Base-by-base conservation (phyloP, 2,329 filamentous ascomycete genomes). In the Verticillium zaregamsianum region DNA sequence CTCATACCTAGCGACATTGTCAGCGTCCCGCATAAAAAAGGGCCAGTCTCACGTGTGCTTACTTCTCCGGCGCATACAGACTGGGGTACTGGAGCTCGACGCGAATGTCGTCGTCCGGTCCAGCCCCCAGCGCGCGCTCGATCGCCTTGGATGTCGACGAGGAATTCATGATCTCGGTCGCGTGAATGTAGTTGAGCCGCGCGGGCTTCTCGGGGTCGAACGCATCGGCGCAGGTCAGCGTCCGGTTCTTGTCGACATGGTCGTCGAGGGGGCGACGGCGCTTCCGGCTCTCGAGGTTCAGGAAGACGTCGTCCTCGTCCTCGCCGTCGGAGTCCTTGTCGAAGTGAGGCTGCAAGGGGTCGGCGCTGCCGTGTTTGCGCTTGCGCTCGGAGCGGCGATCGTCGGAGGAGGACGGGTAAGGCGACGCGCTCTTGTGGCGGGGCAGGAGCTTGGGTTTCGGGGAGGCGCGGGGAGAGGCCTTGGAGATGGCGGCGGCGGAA, bases 1-100 rank as follows among this genome's bases (percentile, higher is more conserved):
- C 68, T 93, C 86, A 71, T 91, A 93, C 67, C 88, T 82, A 32
- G 9, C 9, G 25, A n/a, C 11, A 9, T 11, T 32, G 54, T 49
- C 25, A 55, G 54, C 31, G 14, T 31, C 6, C 25, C 9, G 25
- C 15, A 9, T 17, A 17, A 4, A 8, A 33, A 12, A 2, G 3
- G 9, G 25, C 11, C 11, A 25, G 15, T 12, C 8, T 32, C 54
- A n/a, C 54, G 25, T 32, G 54, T 31, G 63, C 76, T 69, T 79
- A 90, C 87, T 82, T 86, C 76, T 95, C 91, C 59, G 84, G 84
- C 58, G 82, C 82, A 61, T 86, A 84, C 64, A 82, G 80, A 73
- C 91, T 93, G 11, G 95, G 94, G 74, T 98, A 98, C 73, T 95
- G 91, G 67, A 98, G 78, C 70, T 88, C 80, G 63, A 96, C 85